Conservation (phyloP, 768 basidiomycete genomes). For the Amanita brunnescens region DNA sequence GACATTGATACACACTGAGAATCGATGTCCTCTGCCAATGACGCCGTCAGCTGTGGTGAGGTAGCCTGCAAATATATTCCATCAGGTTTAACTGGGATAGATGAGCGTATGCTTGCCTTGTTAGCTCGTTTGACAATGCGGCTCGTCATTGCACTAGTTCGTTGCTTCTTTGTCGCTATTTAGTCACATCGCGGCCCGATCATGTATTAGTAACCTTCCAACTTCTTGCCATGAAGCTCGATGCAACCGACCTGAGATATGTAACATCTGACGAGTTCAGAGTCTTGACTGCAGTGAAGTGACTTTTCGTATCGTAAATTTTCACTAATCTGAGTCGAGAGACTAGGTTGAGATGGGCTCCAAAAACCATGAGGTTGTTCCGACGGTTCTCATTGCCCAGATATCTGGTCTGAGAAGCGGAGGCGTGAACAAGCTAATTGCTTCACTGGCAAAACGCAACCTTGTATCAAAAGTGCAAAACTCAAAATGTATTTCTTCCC, state of each 20-base stretch:
- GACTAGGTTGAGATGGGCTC: constrained; percentile 91
- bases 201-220: background rate
- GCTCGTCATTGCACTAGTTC: background rate
- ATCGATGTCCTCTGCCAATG: background rate
- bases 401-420: constrained; percentile 90
- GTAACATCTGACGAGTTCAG: constrained; percentile 88
- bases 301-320: background rate
- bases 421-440: constrained; percentile 89
- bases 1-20: background rate
- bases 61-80: background rate
- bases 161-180: background rate
- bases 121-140: constrained; percentile 4
- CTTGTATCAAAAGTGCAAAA: constrained; percentile 87
- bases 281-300: constrained; percentile 81
- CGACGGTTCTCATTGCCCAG: constrained; percentile 79
- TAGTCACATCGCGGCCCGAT: background rate
- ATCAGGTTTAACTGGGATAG: background rate
- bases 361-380: constrained; percentile 96
- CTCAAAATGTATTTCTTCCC: constrained; percentile 61
- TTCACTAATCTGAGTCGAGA: constrained; percentile 2
- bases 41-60: constrained; percentile 1
- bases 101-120: background rate
- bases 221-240: constrained; percentile 65
- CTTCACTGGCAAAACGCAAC: constrained; percentile 85
- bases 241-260: constrained; percentile 92